Evolutionary conservation across 2,329 filamentous ascomycete genomes (phyloP).

Genomic region (Albophoma yamanashiensis): DNA sequence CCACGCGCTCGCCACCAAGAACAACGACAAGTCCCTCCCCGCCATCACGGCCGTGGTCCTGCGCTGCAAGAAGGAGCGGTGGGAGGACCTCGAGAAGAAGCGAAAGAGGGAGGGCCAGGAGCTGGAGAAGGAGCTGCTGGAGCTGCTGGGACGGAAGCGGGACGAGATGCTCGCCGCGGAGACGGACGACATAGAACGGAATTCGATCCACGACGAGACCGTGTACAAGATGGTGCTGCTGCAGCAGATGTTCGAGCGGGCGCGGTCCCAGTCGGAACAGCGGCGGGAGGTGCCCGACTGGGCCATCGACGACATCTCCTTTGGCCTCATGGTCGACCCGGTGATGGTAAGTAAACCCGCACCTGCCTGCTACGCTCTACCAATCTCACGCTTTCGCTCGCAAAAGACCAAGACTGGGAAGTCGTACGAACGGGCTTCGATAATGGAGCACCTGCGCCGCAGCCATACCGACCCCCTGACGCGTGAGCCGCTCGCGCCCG

Average conservation of each 20-base stretch:
- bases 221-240: constrained; percentile 33
- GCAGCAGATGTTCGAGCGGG: constrained; percentile 39
- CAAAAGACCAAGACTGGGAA: constrained; percentile 70
- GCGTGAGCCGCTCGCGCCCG: constrained; percentile 55
- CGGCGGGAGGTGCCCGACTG: constrained; percentile 61
- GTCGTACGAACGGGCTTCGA: constrained; percentile 78
- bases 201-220: constrained; percentile 36
- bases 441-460: constrained; percentile 75
- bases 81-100: constrained; percentile 62
- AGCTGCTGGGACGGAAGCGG: constrained; percentile 35
- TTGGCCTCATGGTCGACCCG: constrained; percentile 64
- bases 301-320: constrained; percentile 66
- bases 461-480: constrained; percentile 74
- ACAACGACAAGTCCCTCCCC: constrained; percentile 55
- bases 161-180: constrained; percentile 28
- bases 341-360: constrained; percentile 36
- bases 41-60: constrained; percentile 66
- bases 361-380: not conserved
- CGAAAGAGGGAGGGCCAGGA: constrained; percentile 44
- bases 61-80: constrained; percentile 73
- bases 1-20: constrained; percentile 56
- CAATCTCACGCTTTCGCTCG: not conserved
- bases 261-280: constrained; percentile 31
- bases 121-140: constrained; percentile 50
- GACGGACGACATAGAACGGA: constrained; percentile 35